phyloP scores from a whole-genome alignment of 1,284 basidiomycete species.

The Rhizopogon parksii region DNA sequence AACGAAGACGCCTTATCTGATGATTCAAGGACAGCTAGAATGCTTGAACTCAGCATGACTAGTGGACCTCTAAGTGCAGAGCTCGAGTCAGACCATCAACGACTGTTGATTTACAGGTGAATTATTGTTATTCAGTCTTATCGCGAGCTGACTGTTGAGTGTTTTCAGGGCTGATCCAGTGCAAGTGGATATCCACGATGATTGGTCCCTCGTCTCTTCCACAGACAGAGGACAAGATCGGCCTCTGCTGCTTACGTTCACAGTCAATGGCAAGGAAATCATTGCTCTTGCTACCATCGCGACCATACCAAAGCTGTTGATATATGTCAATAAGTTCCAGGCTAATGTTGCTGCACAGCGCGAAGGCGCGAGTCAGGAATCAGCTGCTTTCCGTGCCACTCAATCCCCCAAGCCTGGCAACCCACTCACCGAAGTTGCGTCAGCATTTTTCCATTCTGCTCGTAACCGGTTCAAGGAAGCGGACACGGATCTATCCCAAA shows the following conservation, averaged over 20 bases:
- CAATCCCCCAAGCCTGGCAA: conserved; percentile 65
- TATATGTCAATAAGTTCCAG: conserved; percentile 67
- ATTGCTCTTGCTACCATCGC: conserved; percentile 65
- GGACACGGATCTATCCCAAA: conserved; percentile 50
- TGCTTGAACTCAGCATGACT: conserved; percentile 72
- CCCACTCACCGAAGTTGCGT: conserved; percentile 74
- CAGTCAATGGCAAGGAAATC: conserved; percentile 68
- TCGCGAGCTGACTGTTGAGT: conserved; percentile 4
- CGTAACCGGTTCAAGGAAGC: conserved; percentile 59
- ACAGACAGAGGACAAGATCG: conserved; percentile 38
- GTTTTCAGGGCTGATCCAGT: conserved; percentile 67
- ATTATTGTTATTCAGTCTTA: conserved; percentile 19
- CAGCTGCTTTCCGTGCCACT: conserved; percentile 62
- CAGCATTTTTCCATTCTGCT: conserved; percentile 75
- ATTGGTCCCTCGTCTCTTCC: conserved; percentile 61
- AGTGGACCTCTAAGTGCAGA: conserved; percentile 64
- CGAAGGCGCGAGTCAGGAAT: conserved; percentile 66
- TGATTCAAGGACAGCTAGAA: conserved; percentile 35
- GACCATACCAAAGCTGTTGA: conserved; percentile 67
- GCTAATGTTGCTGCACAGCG: conserved; percentile 67
- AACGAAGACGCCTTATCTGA: conserved; percentile 32
- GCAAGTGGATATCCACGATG: conserved; percentile 70
- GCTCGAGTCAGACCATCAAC: conserved; percentile 73
- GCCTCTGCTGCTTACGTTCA: conserved; percentile 70
- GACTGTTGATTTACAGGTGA: conserved; percentile 73